A percentile compares a stretch with the other conserved stretches of the same genome.
phyloP scores from a whole-genome alignment of 352 stramenopile genomes.

The Globisporangium splendens region DNA sequence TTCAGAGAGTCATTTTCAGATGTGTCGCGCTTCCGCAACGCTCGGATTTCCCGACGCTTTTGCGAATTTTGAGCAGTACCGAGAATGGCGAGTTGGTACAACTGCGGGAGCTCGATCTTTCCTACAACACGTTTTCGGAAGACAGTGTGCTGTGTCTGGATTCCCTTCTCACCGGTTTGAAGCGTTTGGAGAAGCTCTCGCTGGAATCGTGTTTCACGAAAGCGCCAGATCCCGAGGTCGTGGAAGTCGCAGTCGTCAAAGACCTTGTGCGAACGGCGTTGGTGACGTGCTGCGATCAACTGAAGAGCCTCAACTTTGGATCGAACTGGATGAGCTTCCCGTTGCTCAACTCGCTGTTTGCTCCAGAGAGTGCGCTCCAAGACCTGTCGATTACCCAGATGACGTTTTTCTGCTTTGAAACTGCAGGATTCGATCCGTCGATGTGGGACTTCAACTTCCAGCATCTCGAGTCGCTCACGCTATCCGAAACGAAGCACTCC shows the following conservation, averaged over 20 bases:
- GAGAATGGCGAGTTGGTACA: conserved; percentile 18
- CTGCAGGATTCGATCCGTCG: conserved; percentile 9
- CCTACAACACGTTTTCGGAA: conserved; percentile 61
- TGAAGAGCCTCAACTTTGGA: conserved; percentile 48
- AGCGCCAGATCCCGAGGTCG: conserved; percentile 31
- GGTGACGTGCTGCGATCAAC: conserved; percentile 27
- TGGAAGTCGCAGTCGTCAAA: conserved; percentile 34
- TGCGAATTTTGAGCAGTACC: conserved; percentile 32
- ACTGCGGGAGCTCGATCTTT: conserved; percentile 56
- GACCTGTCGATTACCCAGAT: conserved; percentile 32
- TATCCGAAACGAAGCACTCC: conserved; percentile 31
- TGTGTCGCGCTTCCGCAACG: conserved; percentile 46
- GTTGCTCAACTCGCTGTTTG: conserved; percentile 57
- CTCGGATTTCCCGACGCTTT: conserved; percentile 36
- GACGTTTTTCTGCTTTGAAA: conserved; percentile 24
- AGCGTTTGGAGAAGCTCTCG: conserved; percentile 33
- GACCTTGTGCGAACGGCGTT: conserved; percentile 37
- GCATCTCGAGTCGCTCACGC: conserved; percentile 33
- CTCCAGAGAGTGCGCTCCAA: conserved; percentile 41
- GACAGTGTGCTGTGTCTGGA: conserved; percentile 33
- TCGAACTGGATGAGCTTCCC: conserved; percentile 50
- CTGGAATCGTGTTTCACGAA: conserved; percentile 62
- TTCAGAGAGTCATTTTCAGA: conserved; percentile 39
- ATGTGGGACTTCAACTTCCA: conserved; percentile 50
- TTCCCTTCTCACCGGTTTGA: conserved; percentile 34